phyloP scores from a whole-genome alignment of 2,329 filamentous ascomycete genomes.

The Spiromastix sp. region DNA sequence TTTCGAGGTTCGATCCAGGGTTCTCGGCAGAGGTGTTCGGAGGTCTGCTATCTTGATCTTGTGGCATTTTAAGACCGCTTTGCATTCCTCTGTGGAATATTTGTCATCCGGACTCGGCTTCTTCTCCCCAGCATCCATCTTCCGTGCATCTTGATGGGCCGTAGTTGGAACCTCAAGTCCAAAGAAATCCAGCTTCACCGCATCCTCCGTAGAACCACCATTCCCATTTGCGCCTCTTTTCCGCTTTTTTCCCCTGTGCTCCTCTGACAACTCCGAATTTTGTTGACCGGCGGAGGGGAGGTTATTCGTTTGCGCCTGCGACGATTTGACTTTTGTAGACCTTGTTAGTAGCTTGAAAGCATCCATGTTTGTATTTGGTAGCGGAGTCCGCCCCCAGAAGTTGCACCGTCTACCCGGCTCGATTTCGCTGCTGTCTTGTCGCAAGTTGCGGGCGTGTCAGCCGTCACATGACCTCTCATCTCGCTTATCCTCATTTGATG shows the following conservation, averaged over 20 bases:
- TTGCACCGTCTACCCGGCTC: background rate
- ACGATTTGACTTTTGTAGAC: constrained; percentile 32
- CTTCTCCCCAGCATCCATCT: constrained; percentile 9
- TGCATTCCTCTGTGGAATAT: constrained; percentile 43
- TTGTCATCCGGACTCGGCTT: constrained; percentile 16
- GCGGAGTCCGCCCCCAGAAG: background rate
- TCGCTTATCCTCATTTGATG: too few species aligned
- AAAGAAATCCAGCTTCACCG: constrained; percentile 28
- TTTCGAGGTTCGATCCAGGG: constrained; percentile 18
- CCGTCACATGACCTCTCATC: too few species aligned
- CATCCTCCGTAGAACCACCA: constrained; percentile 12
- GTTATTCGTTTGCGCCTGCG: constrained; percentile 18
- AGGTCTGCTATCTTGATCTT: constrained; percentile 76
- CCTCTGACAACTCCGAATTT: constrained; percentile 11
- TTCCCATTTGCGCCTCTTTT: constrained; percentile 24
- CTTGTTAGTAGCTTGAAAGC: constrained; percentile 36
- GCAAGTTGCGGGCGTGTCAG: too few species aligned
- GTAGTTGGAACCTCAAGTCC: constrained; percentile 15
- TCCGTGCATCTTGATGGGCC: constrained; percentile 7
- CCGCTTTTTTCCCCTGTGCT: constrained; percentile 24
- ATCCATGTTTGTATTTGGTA: constrained; percentile 32
- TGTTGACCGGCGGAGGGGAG: constrained; percentile 32
- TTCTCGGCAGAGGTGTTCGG: constrained; percentile 25
- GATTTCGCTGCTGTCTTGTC: too few species aligned
- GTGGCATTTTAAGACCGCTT: constrained; percentile 64